phyloP scores from a whole-genome alignment of 192 early-diverging fungal species.

The Coemansia sp. region DNA sequence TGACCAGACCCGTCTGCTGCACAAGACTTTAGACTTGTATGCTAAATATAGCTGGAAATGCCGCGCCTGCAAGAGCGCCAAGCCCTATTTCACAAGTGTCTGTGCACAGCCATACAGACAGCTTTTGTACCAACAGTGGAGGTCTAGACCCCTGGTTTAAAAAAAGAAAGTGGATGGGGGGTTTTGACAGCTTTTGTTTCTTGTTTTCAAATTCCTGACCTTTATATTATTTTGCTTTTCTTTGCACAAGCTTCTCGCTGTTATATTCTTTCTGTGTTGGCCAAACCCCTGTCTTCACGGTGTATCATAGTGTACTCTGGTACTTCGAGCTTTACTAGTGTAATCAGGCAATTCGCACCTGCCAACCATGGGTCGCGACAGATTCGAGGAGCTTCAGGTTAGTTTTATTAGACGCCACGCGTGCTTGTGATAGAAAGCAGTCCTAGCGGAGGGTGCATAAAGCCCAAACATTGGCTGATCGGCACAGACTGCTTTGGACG shows the following conservation, averaged over 20 bases:
- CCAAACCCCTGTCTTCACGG: not conserved
- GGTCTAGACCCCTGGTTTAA: not conserved
- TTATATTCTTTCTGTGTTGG: not conserved
- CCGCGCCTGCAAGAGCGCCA: not conserved
- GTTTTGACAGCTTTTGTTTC: not conserved
- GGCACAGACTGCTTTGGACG: not conserved
- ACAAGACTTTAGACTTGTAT: not conserved
- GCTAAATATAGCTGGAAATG: not conserved
- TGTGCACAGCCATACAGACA: not conserved
- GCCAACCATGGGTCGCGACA: slow-evolving; percentile 48
- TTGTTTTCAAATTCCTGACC: not conserved
- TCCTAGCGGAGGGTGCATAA: not conserved
- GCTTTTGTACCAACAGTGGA: not conserved
- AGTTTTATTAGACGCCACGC: slow-evolving; percentile 4
- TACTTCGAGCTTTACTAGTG: not conserved
- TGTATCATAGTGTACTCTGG: not conserved
- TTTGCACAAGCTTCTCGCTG: not conserved
- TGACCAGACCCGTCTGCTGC: no score
- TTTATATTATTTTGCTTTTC: not conserved
- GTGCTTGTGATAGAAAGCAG: slow-evolving; percentile 1
- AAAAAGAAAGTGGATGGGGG: not conserved
- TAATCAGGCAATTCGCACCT: not conserved
- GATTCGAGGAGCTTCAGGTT: slow-evolving; percentile 51
- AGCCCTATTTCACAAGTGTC: not conserved
- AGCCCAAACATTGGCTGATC: slow-evolving; percentile 12